Conservation (phyloP, 2,329 filamentous ascomycete species). For the Colletotrichum gloeosporioides region DNA sequence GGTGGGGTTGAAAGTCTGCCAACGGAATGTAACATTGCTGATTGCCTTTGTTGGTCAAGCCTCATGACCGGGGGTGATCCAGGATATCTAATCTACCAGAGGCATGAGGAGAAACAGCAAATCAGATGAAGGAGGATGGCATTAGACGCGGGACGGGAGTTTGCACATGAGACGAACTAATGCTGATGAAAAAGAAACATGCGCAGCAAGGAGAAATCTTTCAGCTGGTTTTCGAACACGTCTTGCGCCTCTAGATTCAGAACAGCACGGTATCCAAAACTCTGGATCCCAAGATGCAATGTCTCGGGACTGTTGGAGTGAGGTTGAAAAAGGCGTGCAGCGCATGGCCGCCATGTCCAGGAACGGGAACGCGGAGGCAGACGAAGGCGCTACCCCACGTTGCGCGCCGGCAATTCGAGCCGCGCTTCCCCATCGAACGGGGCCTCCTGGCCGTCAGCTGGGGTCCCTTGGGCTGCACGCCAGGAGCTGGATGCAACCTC, state of each 20-base stretch:
- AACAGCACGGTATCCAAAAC: not conserved
- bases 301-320: not conserved
- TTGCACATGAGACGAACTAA: conserved; percentile 10
- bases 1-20: not conserved
- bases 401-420: conserved; percentile 13
- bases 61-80: not conserved
- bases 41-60: conserved; percentile 20
- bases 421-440: conserved; percentile 8
- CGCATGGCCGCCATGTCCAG: conserved; percentile 7
- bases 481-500: conserved; percentile 6
- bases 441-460: not conserved
- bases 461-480: not conserved
- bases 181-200: not conserved
- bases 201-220: not conserved
- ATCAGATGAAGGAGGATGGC: conserved; percentile 3
- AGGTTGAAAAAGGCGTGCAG: conserved; percentile 19
- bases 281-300: not conserved
- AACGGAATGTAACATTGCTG: conserved; percentile 17
- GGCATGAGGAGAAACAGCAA: not conserved
- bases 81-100: conserved; percentile 3
- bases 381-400: conserved; percentile 8
- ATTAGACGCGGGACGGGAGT: not conserved
- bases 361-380: conserved; percentile 21
- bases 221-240: not conserved
- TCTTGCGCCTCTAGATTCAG: not conserved